phyloP scores from a whole-genome alignment of 1,284 basidiomycete species.

The Athelia psychrophila region DNA sequence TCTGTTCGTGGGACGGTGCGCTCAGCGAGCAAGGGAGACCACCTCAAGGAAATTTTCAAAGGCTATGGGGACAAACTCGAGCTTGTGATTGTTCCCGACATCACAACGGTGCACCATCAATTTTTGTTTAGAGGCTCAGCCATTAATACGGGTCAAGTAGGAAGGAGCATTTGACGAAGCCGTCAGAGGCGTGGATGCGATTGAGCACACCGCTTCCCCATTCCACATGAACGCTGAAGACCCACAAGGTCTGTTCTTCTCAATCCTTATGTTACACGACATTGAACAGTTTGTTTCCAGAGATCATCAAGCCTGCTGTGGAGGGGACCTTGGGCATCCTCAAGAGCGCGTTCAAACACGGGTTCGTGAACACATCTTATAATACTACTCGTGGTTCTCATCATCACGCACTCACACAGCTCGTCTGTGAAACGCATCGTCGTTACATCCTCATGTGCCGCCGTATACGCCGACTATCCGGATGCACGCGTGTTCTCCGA shows the following conservation, averaged over 20 bases:
- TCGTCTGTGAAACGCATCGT: constrained; percentile 61
- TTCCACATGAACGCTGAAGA: constrained; percentile 27
- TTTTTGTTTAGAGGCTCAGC: background rate
- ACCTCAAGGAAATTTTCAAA: constrained; percentile 46
- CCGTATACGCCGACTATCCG: constrained; percentile 16
- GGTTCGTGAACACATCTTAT: constrained; percentile 27
- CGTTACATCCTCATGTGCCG: constrained; percentile 41
- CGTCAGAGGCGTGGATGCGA: constrained; percentile 39
- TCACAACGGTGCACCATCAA: constrained; percentile 40
- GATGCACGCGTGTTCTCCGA: constrained; percentile 34
- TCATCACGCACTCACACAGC: constrained; percentile 18
- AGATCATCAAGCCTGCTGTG: constrained; percentile 61
- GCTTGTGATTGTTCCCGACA: constrained; percentile 52
- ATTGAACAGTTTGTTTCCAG: constrained; percentile 18
- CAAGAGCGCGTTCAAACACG: constrained; percentile 48
- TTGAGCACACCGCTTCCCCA: constrained; percentile 46
- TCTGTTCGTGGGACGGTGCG: constrained; percentile 49
- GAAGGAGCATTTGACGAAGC: constrained; percentile 38
- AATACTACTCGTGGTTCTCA: background rate
- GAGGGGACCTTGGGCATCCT: constrained; percentile 60
- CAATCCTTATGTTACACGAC: background rate
- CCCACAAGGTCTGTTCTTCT: background rate
- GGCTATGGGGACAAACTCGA: constrained; percentile 44
- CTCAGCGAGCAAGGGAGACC: constrained; percentile 38
- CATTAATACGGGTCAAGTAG: constrained; percentile 9